These are phyloP conservation scores for Inga laurina DNA, from an alignment of 306 rosid genomes.

Conservation along the genomic window DNA sequence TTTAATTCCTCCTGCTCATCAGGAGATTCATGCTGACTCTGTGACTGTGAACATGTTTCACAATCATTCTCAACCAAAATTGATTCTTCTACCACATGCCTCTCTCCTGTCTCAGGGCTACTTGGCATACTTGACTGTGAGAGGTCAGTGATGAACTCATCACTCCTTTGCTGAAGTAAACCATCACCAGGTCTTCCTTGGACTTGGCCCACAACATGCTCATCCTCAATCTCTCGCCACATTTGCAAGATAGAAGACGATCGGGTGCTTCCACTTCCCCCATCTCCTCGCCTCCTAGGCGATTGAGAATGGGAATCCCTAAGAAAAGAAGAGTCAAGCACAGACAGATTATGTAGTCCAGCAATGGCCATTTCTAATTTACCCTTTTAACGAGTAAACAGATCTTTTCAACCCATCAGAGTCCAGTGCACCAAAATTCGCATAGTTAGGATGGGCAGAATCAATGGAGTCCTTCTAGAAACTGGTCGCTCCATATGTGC, in stretches of 20 bases:
- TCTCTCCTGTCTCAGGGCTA: slow-evolving; percentile 42
- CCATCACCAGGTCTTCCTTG: slow-evolving; percentile 68
- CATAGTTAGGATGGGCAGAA: slow-evolving; percentile 26
- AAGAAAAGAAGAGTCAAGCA: slow-evolving; percentile 68
- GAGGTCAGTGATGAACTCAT: slow-evolving; percentile 41
- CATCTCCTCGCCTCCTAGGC: slow-evolving; percentile 57
- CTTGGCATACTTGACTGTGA: slow-evolving; percentile 41
- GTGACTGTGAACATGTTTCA: slow-evolving; percentile 73
- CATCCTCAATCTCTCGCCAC: slow-evolving; percentile 95
- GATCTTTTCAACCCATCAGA: slow-evolving; percentile 47
- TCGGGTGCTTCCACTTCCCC: slow-evolving; percentile 59
- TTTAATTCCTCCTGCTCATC: slow-evolving; percentile 65
- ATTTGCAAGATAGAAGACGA: slow-evolving; percentile 68
- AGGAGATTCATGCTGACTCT: slow-evolving; percentile 61
- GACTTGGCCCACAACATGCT: slow-evolving; percentile 61
- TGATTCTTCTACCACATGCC: slow-evolving; percentile 47
- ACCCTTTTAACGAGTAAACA: slow-evolving; percentile 29
- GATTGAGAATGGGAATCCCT: slow-evolving; percentile 71
- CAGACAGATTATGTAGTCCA: slow-evolving; percentile 74
- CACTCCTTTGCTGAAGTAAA: slow-evolving; percentile 54
- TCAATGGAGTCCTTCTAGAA: slow-evolving; percentile 42
- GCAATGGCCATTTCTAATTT: slow-evolving; percentile 75
- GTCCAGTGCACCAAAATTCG: slow-evolving; percentile 50
- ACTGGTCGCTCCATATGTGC: slow-evolving; percentile 36
- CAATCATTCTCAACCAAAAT: slow-evolving; percentile 66